Conservation (phyloP, 2,329 filamentous ascomycete genomes). For the Cladorrhinum sp. region DNA sequence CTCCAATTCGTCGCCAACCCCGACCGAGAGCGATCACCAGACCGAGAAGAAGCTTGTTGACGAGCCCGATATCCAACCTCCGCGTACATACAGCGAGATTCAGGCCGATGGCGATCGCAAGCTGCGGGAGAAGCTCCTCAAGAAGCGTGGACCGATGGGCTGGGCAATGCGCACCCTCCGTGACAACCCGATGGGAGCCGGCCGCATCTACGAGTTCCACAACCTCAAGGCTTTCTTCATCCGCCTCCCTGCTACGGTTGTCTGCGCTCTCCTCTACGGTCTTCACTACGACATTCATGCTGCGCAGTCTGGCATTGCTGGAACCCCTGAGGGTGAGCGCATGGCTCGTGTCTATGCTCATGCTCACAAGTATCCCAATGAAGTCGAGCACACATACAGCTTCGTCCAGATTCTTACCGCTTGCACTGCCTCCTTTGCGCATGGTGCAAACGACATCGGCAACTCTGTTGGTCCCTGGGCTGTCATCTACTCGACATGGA, state of each 20-base stretch:
- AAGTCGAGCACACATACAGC: conserved; percentile 67
- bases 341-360: conserved; percentile 66
- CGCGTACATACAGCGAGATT: conserved; percentile 60
- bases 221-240: conserved; percentile 64
- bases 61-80: conserved; percentile 41
- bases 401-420: conserved; percentile 66
- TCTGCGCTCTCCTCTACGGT: conserved; percentile 66
- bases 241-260: conserved; percentile 66
- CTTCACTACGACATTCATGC: conserved; percentile 79
- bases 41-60: conserved; percentile 42
- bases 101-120: conserved; percentile 53
- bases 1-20: conserved; percentile 36
- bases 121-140: conserved; percentile 61
- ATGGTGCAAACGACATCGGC: conserved; percentile 75
- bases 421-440: conserved; percentile 70
- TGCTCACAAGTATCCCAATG: conserved; percentile 65
- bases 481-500: conserved; percentile 67
- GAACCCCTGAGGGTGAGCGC: conserved; percentile 69
- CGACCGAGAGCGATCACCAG: conserved; percentile 26
- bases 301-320: conserved; percentile 66
- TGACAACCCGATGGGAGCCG: conserved; percentile 69
- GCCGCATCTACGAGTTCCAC: conserved; percentile 69
- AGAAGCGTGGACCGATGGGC: conserved; percentile 65
- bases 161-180: conserved; percentile 79
- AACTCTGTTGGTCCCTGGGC: conserved; percentile 70